These are phyloP conservation scores for Plantago elongata DNA, from an alignment of 257 asterid genomes.

Conservation along the genomic window DNA sequence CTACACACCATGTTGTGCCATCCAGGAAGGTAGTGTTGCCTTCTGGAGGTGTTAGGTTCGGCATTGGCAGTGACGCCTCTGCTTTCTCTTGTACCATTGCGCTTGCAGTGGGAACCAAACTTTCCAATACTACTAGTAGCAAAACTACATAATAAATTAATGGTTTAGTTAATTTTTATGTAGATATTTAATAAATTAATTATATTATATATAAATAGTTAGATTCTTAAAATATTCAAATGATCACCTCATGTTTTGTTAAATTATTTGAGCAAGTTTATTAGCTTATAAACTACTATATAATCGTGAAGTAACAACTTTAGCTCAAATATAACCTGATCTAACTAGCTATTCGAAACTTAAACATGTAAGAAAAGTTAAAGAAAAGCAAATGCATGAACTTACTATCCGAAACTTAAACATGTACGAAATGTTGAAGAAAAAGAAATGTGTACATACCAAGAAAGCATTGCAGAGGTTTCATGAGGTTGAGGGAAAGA, in stretches of 20 bases:
- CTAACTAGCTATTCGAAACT: too few species aligned
- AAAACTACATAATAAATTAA: too few species aligned
- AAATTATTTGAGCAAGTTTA: too few species aligned
- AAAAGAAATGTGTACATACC: slow-evolving; percentile 24
- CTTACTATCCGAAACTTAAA: not conserved
- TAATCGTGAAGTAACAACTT: too few species aligned
- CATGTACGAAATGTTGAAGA: not conserved
- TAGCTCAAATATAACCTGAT: too few species aligned
- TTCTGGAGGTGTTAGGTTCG: slow-evolving; percentile 48
- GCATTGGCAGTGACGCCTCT: slow-evolving; percentile 28
- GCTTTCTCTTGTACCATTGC: slow-evolving; percentile 45
- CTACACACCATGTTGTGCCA: slow-evolving; percentile 76
- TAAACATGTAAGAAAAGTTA: not conserved
- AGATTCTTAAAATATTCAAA: too few species aligned
- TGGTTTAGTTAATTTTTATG: too few species aligned
- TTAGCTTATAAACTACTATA: too few species aligned
- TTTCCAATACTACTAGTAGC: not conserved
- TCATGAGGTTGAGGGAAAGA: slow-evolving; percentile 22
- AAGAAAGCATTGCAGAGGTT: slow-evolving; percentile 17
- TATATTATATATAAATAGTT: too few species aligned
- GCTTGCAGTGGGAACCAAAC: slow-evolving; percentile 18
- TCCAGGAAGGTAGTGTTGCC: slow-evolving; percentile 80
- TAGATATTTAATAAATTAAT: too few species aligned
- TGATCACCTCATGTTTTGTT: too few species aligned
- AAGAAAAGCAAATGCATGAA: not conserved